These are phyloP conservation scores for Fusarium brevicatenulatum DNA, from an alignment of 2,329 filamentous ascomycete genomes.

Conservation along the genomic window DNA sequence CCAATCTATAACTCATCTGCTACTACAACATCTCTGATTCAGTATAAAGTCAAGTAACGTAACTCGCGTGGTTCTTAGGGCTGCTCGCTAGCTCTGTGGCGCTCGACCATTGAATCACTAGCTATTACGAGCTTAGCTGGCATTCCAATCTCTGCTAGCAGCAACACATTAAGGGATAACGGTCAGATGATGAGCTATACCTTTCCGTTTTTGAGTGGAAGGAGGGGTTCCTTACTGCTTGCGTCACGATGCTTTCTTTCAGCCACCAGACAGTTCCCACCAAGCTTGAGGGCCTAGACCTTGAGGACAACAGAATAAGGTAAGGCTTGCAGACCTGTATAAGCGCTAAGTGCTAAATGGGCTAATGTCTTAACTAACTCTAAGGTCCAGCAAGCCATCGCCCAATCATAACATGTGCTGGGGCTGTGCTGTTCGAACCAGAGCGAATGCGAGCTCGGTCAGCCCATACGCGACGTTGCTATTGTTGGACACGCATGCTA, in stretches of 20 bases:
- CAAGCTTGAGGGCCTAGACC: too few relatives aligned
- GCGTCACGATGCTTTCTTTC: background rate
- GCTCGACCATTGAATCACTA: background rate
- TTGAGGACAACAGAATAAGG: too few relatives aligned
- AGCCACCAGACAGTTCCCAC: background rate
- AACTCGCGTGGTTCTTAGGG: background rate
- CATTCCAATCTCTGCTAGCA: background rate
- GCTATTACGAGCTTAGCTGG: background rate
- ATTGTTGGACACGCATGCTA: background rate
- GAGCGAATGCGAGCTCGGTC: background rate
- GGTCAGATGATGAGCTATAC: background rate
- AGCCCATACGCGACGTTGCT: background rate
- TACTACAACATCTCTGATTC: background rate
- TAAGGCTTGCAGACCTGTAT: too few relatives aligned
- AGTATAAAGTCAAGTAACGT: background rate
- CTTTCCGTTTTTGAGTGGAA: background rate
- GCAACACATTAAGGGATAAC: background rate
- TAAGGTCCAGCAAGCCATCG: fast-evolving
- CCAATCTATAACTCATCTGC: background rate
- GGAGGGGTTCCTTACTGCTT: background rate
- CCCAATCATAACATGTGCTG: background rate
- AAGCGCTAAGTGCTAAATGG: background rate
- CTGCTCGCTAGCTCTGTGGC: background rate
- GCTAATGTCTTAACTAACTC: background rate
- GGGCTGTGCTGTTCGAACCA: background rate